phyloP scores from a whole-genome alignment of 1,284 basidiomycete species.

The Leccinum laetum region DNA sequence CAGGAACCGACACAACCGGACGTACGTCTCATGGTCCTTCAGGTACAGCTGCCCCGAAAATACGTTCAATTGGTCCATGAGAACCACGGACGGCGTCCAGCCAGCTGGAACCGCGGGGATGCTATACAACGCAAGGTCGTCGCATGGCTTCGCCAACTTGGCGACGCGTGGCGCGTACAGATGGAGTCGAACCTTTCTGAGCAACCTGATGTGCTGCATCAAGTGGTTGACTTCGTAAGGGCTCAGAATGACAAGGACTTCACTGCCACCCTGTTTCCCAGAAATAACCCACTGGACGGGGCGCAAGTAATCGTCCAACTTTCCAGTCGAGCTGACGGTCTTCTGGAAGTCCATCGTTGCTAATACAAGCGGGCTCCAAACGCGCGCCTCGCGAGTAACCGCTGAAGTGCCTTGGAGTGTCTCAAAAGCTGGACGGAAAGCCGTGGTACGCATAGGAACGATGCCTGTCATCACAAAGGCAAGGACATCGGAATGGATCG shows the following conservation, averaged over 20 bases:
- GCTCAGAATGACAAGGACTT: conserved; percentile 41
- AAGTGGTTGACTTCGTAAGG: conserved; percentile 45
- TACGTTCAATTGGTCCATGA: conserved; percentile 40
- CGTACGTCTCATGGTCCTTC: conserved; percentile 31
- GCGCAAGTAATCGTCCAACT: conserved; percentile 36
- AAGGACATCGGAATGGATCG: conserved; percentile 20
- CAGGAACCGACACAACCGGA: conserved; percentile 35
- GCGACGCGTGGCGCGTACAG: conserved; percentile 42
- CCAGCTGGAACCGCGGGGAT: conserved; percentile 27
- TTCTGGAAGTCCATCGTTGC: conserved; percentile 34
- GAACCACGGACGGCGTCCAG: conserved; percentile 20
- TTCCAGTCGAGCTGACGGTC: conserved; percentile 1
- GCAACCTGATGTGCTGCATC: conserved; percentile 37
- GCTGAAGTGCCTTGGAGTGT: conserved; percentile 15
- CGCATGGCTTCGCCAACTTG: conserved; percentile 37
- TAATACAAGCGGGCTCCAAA: conserved; percentile 26
- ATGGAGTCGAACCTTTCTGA: conserved; percentile 39
- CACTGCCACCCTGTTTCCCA: background rate
- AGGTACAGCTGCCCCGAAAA: conserved; percentile 36
- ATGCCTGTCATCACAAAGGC: conserved; percentile 27
- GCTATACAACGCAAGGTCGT: conserved; percentile 38
- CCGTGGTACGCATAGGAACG: background rate
- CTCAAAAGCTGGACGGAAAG: conserved; percentile 15
- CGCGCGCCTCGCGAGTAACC: conserved; percentile 1
- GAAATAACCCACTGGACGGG: conserved; percentile 47